These are phyloP conservation scores for Gentiana dahurica DNA, from an alignment of 257 asterid genomes.

Conservation along the genomic window DNA sequence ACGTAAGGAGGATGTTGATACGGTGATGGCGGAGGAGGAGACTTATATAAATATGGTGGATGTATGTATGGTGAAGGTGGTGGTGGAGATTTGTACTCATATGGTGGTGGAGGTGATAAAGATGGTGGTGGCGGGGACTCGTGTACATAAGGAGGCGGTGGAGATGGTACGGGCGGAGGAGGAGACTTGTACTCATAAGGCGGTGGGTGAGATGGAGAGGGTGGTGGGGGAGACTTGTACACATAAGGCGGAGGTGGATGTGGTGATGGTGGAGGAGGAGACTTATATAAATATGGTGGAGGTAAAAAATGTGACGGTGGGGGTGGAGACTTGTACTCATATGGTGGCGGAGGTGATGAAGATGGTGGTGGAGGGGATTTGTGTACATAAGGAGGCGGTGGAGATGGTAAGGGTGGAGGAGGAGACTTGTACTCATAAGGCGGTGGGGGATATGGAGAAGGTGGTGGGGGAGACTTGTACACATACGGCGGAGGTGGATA, in stretches of 20 bases:
- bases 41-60: constrained; percentile 21
- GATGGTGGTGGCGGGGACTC: constrained; percentile 34
- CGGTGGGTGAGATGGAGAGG: constrained; percentile 24
- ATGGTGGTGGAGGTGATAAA: constrained; percentile 29
- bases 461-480: constrained; percentile 16
- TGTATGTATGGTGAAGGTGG: constrained; percentile 29
- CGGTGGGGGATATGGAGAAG: constrained; percentile 15
- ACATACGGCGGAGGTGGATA: constrained; percentile 21
- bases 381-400: constrained; percentile 12
- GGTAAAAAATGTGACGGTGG: constrained; percentile 25
- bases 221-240: constrained; percentile 23
- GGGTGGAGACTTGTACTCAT: constrained; percentile 8
- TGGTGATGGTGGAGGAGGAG: constrained; percentile 31
- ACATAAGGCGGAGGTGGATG: constrained; percentile 13
- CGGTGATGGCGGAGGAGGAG: constrained; percentile 24
- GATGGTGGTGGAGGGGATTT: constrained; percentile 15
- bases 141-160: constrained; percentile 22
- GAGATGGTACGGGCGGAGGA: constrained; percentile 17
- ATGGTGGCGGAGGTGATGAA: constrained; percentile 11
- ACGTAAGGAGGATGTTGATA: constrained; percentile 24
- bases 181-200: constrained; percentile 21
- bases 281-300: constrained; percentile 30
- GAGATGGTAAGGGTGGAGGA: constrained; percentile 8
- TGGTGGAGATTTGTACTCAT: constrained; percentile 29
- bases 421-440: constrained; percentile 18